Base-by-base conservation (phyloP, 164 flowering plant genomes). In the Umbellularia californica region DNA sequence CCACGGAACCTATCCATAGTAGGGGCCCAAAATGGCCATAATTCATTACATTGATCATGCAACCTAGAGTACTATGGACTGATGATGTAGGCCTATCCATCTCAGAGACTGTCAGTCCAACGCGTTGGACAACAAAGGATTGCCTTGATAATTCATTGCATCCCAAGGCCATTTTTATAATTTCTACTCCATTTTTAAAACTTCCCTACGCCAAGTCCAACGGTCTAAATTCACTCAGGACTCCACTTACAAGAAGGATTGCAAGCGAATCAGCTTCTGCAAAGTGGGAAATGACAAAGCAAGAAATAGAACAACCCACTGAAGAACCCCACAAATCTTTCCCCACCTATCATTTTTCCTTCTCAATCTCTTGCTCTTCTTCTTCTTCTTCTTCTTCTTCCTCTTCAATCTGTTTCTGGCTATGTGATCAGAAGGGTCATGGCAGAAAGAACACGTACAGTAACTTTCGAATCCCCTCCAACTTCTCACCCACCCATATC, bases 201-300 rank as follows among this genome's bases (percentile, higher is more conserved):
- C 13, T 24, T 64, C 67, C 30, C 12, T 23, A 9, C 22, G 17
- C 58, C 5, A 13, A 52, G 58, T 24, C 27, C 66, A 64, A 64
- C 23, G 47, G 69, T 67, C 69, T 28, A 28, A 67, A 28, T 67
- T 67, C 50, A 33, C 47, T 27, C 17, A 1, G 75, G 60, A 69
- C 73, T 51, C 81, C 85, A 83, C 85, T 81, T 68, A 30, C 5
- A 25, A 50, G 75, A 70, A 78, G 35, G 19, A 71, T 75, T 73
- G 72, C 68, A 52, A 76, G 71, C 66, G 72, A 70, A 62, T 75
- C 76, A 72, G 68, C 58, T 67, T 75, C 65, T 65, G 68, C 75
- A 81, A 79, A 81, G 89, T 85, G 86, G 86, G 81, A 73, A 79
- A 76, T 87, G 88, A 88, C 87, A 80, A 76, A 78, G 72, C 84